A percentile compares a stretch with the other conserved stretches of the same genome.
Evolutionary conservation across 371 early-diverging fungal species (phyloP).

Genomic region (Actinomucor elegans): DNA sequence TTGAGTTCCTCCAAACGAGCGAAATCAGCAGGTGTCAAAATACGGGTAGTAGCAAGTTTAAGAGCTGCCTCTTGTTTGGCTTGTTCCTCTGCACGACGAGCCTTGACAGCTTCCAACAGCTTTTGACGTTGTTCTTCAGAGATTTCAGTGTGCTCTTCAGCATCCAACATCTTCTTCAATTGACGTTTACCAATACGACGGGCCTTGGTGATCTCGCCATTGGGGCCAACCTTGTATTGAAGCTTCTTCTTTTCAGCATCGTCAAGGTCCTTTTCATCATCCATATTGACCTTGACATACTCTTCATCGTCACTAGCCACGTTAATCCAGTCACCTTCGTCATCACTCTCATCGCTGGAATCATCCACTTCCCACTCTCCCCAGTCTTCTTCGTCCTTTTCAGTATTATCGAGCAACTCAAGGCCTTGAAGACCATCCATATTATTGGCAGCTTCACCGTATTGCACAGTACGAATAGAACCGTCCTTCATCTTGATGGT

Average conservation of each 20-base stretch:
- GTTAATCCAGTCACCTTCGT: constrained; percentile 50
- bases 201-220: constrained; percentile 30
- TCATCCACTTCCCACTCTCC: constrained; percentile 66
- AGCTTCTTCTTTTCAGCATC: constrained; percentile 28
- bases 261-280: constrained; percentile 29
- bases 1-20: constrained; percentile 75
- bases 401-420: constrained; percentile 59
- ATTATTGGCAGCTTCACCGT: constrained; percentile 66
- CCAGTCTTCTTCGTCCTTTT: constrained; percentile 52
- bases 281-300: constrained; percentile 42
- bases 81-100: constrained; percentile 40
- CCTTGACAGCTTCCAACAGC: constrained; percentile 32
- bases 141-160: constrained; percentile 46
- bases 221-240: constrained; percentile 23
- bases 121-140: constrained; percentile 54
- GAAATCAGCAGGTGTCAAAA: constrained; percentile 93
- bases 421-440: constrained; percentile 78
- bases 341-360: constrained; percentile 53
- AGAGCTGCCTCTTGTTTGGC: constrained; percentile 38
- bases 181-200: constrained; percentile 52
- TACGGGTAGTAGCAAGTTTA: constrained; percentile 58
- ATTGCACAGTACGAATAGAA: constrained; percentile 55
- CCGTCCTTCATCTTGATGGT: constrained; percentile 69
- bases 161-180: constrained; percentile 44
- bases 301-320: constrained; percentile 53